Evolutionary conservation across 1,139 yeast genomes (phyloP), one percentile per base, ranked within the genome.

Genomic region (Groenewaldozyma sp.): DNA sequence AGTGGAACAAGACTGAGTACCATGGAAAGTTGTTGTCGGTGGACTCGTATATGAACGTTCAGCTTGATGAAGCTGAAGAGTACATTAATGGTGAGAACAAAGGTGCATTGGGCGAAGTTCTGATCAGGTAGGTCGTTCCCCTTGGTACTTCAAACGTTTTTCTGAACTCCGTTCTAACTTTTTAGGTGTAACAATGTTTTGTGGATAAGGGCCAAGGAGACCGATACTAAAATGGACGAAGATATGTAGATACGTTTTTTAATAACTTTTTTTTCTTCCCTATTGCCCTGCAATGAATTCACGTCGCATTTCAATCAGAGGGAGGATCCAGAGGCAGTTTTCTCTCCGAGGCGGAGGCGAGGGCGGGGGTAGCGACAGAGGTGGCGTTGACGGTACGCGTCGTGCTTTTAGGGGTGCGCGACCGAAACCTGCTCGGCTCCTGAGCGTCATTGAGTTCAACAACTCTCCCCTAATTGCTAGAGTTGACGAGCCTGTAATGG

Each of bases 1-100:
- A 91, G 60, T 93, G 95, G 82, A 91, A 87, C 56, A 76, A 75
- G 48, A 82, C 95, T n/a, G 94, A 87, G 58, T 91, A 91, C 62
- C 72, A 67, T 45, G 98, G 98, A 1, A 71, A 61, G n/a, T 70
- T 91, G 36, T 64, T 78, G 13, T 78, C 95, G 1, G 82, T 86
- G 22, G 99, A 91, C 58, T 84, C 86, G 52, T 93, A 91, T 63
- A 91, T 93, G 91, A 93, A 91, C 55, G 52, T 91, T 29, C 88
- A 86, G 56, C 65, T 91, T 31, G 78, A 74, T 31, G 73, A 78
- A 27, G 80, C 94, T 1, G 73, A 67, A 39, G 95, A 87, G 59
- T 65, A 68, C 37, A 66, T 76, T 7, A 67, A 65, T 35, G 78
- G 70, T 13, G 65, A 64, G 44, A 52, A 74, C 35, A 70, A 77